phyloP scores from a whole-genome alignment of 2,329 filamentous ascomycete species.

The Emmonsiellopsis sp. region DNA sequence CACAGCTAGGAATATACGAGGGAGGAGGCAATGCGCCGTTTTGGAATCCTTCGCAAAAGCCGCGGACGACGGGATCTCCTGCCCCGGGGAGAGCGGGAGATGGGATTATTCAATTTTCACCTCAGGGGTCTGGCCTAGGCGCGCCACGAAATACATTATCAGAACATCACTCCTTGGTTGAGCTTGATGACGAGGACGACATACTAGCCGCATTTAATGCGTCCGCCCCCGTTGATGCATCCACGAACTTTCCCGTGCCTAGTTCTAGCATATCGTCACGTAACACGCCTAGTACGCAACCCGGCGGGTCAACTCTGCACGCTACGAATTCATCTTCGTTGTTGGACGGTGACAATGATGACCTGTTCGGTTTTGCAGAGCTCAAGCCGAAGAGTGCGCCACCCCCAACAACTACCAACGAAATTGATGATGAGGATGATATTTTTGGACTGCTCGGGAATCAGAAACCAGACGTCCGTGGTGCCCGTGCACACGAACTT shows the following conservation, averaged over 20 bases:
- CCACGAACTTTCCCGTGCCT: conserved; percentile 49
- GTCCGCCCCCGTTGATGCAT: conserved; percentile 49
- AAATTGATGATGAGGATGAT: conserved; percentile 49
- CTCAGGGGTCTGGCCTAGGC: not conserved
- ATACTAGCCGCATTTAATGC: conserved; percentile 54
- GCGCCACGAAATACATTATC: not conserved
- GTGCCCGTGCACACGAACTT: no score
- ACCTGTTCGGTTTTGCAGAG: conserved; percentile 73
- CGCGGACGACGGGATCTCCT: conserved; percentile 28
- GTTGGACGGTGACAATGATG: conserved; percentile 59
- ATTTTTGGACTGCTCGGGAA: conserved; percentile 53
- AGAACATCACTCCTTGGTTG: not conserved
- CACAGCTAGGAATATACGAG: conserved; percentile 67
- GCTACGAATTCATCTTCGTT: conserved; percentile 11
- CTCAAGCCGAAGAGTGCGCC: conserved; percentile 39
- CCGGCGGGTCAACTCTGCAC: conserved; percentile 9
- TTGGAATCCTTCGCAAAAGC: conserved; percentile 61
- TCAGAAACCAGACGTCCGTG: conserved; percentile 7
- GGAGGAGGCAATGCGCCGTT: conserved; percentile 54
- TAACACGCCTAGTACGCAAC: conserved; percentile 7
- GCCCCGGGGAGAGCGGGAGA: conserved; percentile 29
- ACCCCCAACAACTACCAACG: conserved; percentile 31
- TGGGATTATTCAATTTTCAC: conserved; percentile 18
- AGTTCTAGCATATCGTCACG: conserved; percentile 24
- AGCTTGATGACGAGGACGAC: conserved; percentile 44